Evolutionary conservation across 164 flowering plant species (phyloP).

Genomic region (Protea cynaroides): DNA sequence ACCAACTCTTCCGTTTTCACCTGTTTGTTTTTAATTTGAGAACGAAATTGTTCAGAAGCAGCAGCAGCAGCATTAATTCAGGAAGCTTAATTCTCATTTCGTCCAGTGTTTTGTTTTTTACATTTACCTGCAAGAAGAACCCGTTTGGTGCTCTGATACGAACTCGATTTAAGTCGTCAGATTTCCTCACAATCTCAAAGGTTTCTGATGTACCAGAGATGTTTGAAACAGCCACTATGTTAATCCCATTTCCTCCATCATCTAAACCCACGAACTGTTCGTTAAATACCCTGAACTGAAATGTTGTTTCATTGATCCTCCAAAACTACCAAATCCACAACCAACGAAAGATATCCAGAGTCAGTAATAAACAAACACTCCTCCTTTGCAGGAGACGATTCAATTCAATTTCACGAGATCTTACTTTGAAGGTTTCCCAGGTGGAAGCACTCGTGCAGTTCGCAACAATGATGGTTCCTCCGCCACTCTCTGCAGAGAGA

Average conservation of each 20-base stretch:
- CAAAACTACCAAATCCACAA: constrained; percentile 60
- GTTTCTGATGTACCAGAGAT: constrained; percentile 27
- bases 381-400: neutral
- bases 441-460: constrained; percentile 34
- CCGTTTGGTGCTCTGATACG: constrained; percentile 62
- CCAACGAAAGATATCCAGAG: no score
- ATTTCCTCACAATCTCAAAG: constrained; percentile 44
- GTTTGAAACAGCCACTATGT: constrained; percentile 30
- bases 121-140: constrained; percentile 22
- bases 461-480: constrained; percentile 46
- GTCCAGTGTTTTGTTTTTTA: no score
- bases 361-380: neutral
- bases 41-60: no score
- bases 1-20: no score
- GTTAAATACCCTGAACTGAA: constrained; percentile 49
- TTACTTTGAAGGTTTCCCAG: constrained; percentile 57
- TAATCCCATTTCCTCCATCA: constrained; percentile 18
- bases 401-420: neutral
- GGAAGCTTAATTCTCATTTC: no score
- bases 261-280: constrained; percentile 49
- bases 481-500: constrained; percentile 54
- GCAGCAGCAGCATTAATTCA: no score
- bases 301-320: constrained; percentile 49
- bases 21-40: no score
- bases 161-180: constrained; percentile 32